Base-by-base conservation (phyloP, 225 moss, liverwort and hornwort species). In the Rhytidiadelphus loreus region DNA sequence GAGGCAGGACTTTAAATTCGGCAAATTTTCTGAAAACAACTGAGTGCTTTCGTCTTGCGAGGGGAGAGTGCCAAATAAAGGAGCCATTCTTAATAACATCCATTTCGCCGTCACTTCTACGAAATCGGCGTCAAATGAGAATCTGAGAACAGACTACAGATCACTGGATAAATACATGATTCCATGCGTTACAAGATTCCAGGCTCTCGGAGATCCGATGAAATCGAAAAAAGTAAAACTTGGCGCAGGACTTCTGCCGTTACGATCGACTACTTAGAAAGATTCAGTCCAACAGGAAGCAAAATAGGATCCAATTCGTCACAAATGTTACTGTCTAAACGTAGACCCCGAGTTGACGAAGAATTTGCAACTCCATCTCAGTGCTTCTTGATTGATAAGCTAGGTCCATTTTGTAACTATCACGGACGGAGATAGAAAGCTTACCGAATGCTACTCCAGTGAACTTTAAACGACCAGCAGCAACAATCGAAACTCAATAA, bases 1-100 rank as follows among this genome's bases (percentile, higher is more conserved):
- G 21, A 83, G 83, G 60, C 70, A 84, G 61, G 26, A 75, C 37
- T 57, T 83, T 86, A 83, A 83, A 50, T 64, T 90, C 88, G 73
- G 43, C 61, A 61, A 88, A 74, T 89, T 86, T 90, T 68, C n/a
- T 50, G 23, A 87, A 52, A n/a, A 41, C 39, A 44, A 17, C 41
- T 9, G 83, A 30, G 46, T 83, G 76, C 39, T 80, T 87, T 16
- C 74, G 64, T 46, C 85, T 87, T 22, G 46, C 48, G 26, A 79
- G 71, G 62, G 78, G 64, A 61, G 87, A 64, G 62, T 82, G 87
- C 18, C 41, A 41, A 84, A 69, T 50, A 4, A 89, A 73, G 68
- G 80, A 85, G 61, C 77, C 87, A 48, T 76, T 56, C 80, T 76
- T 80, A n/a, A 88, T 41, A 50, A 81, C 89, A 79, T 92, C 92